Evolutionary conservation across 2,329 filamentous ascomycete genomes (phyloP).

Genomic region (Tricladium varicosporioides): DNA sequence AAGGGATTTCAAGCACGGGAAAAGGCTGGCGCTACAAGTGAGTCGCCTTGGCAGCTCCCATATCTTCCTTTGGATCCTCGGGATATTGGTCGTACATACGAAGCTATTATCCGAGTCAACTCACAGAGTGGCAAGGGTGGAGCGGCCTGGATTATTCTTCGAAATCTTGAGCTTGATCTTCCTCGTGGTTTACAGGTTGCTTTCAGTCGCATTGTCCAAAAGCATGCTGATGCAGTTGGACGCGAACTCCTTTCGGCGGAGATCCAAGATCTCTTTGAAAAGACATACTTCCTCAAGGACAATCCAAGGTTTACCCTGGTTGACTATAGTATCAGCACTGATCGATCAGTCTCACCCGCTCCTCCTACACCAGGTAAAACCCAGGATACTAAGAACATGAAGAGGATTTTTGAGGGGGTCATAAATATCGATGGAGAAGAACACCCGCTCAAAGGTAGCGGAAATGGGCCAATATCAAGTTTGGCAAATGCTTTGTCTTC

Average conservation of each 20-base stretch:
- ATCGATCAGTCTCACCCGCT: conserved; percentile 73
- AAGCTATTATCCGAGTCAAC: conserved; percentile 97
- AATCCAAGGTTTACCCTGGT: conserved; percentile 84
- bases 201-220: conserved; percentile 85
- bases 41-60: conserved; percentile 78
- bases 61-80: conserved; percentile 91
- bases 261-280: conserved; percentile 84
- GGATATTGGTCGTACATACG: conserved; percentile 95
- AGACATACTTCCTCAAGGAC: conserved; percentile 78
- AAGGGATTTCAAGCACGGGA: conserved; percentile 80
- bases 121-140: conserved; percentile 95
- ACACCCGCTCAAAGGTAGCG: conserved; percentile 73
- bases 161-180: conserved; percentile 84
- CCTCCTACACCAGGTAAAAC: conserved; percentile 68
- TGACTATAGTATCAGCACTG: conserved; percentile 87
- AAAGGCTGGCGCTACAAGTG: conserved; percentile 52
- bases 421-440: conserved; percentile 79
- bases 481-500: conserved; percentile 76
- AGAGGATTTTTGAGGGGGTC: conserved; percentile 81
- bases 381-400: conserved; percentile 73
- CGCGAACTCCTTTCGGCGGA: conserved; percentile 82
- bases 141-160: conserved; percentile 89
- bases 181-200: conserved; percentile 89
- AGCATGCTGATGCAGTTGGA: conserved; percentile 72
- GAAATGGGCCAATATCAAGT: conserved; percentile 88